These are phyloP conservation scores for Leccinum ponderosum DNA, from an alignment of 1,284 basidiomycete genomes.

Conservation along the genomic window DNA sequence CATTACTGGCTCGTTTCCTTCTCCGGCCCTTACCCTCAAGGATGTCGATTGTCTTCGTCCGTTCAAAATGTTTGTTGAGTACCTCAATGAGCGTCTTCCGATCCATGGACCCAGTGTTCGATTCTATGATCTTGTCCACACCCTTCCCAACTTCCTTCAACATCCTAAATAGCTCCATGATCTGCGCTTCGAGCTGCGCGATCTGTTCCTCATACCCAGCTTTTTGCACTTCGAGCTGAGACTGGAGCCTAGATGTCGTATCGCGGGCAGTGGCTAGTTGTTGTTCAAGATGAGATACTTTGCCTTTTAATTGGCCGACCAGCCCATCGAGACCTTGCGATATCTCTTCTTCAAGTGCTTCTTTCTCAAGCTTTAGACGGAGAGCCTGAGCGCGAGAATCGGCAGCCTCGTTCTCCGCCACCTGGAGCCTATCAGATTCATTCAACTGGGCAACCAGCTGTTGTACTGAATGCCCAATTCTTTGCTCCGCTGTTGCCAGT, in stretches of 20 bases:
- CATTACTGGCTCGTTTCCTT: conserved; percentile 36
- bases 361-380: conserved; percentile 71
- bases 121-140: conserved; percentile 72
- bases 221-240: conserved; percentile 82
- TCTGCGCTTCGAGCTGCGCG: conserved; percentile 87
- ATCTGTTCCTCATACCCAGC: conserved; percentile 86
- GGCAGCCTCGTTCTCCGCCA: conserved; percentile 77
- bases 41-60: conserved; percentile 83
- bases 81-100: conserved; percentile 80
- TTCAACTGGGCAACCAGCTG: conserved; percentile 89
- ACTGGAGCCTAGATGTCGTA: conserved; percentile 73
- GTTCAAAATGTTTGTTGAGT: conserved; percentile 81
- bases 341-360: conserved; percentile 78
- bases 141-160: conserved; percentile 81
- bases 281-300: conserved; percentile 76
- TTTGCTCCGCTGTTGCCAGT: conserved; percentile 79
- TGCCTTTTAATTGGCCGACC: conserved; percentile 79
- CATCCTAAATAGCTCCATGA: conserved; percentile 93
- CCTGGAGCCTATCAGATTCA: conserved; percentile 85
- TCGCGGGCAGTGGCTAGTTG: conserved; percentile 80
- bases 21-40: conserved; percentile 69
- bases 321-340: conserved; percentile 81
- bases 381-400: conserved; percentile 66
- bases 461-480: conserved; percentile 89
- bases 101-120: conserved; percentile 63